Percentiles rank a stretch among this genome's conserved stretches.
phyloP scores from a whole-genome alignment of 2,329 filamentous ascomycete species.

The Rutstroemia sp. region DNA sequence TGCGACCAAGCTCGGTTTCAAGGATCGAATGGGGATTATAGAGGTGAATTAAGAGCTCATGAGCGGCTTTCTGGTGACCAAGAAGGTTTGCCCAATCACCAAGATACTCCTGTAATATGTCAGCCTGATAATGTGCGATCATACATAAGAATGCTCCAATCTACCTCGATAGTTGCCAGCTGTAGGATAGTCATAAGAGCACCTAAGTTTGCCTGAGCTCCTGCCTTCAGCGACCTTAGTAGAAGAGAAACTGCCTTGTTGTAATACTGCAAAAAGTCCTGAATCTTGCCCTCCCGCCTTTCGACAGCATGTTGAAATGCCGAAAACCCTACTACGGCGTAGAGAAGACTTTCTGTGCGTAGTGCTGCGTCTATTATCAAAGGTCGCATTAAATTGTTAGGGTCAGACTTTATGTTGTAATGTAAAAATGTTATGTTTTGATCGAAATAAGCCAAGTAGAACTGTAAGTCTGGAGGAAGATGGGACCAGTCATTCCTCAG shows the following conservation, averaged over 20 bases:
- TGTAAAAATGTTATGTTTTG: conserved; percentile 75
- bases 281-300: conserved; percentile 63
- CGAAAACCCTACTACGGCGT: conserved; percentile 80
- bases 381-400: conserved; percentile 64
- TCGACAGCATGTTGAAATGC: conserved; percentile 76
- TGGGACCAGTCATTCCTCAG: conserved; percentile 43
- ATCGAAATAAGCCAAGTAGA: conserved; percentile 71
- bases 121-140: neutral
- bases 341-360: conserved; percentile 72
- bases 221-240: conserved; percentile 61
- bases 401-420: conserved; percentile 69
- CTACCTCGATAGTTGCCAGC: conserved; percentile 86
- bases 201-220: conserved; percentile 62
- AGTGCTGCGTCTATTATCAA: conserved; percentile 67
- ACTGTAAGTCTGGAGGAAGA: conserved; percentile 63
- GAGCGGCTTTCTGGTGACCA: conserved; percentile 85
- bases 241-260: conserved; percentile 78
- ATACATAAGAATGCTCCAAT: conserved; percentile 15
- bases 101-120: conserved; percentile 65
- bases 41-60: conserved; percentile 69
- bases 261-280: conserved; percentile 82
- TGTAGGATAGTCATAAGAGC: conserved; percentile 85
- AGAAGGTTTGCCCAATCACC: conserved; percentile 94
- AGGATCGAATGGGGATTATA: conserved; percentile 71
- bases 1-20: conserved; percentile 61